Base-by-base conservation (phyloP, 2,329 filamentous ascomycete genomes). In the Phaeosphaeriaceae sp. region DNA sequence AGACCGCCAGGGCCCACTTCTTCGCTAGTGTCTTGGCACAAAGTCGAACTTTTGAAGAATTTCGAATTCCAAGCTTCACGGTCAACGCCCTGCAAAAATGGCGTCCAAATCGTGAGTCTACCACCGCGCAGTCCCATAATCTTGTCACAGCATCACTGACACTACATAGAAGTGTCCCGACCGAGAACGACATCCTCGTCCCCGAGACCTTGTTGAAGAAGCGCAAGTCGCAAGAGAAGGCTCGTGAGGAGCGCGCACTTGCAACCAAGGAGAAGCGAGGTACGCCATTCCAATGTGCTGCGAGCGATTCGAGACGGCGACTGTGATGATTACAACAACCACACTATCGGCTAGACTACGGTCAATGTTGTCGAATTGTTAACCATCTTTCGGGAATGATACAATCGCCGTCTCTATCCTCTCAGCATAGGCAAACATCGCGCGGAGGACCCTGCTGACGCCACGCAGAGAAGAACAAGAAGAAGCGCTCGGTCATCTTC, bases 361-460 rank as follows among this genome's bases (percentile, higher is more conserved):
- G 92, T 94, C 95, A 81, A 97, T 99, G 95, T 86, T 97, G 94
- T 97, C 93, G 92, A 91, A 87, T 87, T 86, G 87, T 93, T 89
- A 92, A 96, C 92, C 93, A 97, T 97, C 93, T 97, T 97, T 97
- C 93, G 93, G 94, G 93, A 92, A 93, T 97, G 95, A 98, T 68
- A 64, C 71, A 63, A 70, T 70, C 64, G 68, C 64, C 68, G 70
- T 64, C 61, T 62, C 55, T 51, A 62, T 60, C 56, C 55, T 67
- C 61, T 60, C 66, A 64, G 68, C 54, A 60, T 48, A 52, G 59
- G 44, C 59, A 43, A 17, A 40, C 35, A 17, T 47, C 19, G 30
- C 50, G 42, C 46, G 19, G 24, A 49, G 53, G 52, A 42, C 56
- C 54, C 55, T 50, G 70, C 78, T 82, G 67, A 82, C 74, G 72